Evolutionary conservation across 805 yeast genomes (phyloP).

Genomic region (Yamadazyma sp.): DNA sequence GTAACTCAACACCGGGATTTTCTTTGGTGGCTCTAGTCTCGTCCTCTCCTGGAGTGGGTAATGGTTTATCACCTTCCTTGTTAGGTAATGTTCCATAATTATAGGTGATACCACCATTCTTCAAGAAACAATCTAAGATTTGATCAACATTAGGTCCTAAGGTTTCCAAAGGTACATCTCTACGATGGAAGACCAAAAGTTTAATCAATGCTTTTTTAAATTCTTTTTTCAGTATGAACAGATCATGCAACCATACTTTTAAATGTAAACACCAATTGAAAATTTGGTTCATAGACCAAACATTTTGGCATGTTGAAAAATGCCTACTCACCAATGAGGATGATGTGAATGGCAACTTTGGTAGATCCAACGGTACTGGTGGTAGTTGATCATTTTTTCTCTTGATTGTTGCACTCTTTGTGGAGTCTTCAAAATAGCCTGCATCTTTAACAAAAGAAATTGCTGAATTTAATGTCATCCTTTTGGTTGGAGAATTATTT

Average conservation of each 20-base stretch:
- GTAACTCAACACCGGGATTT: constrained; percentile 16
- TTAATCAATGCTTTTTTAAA: constrained; percentile 51
- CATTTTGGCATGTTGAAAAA: constrained; percentile 43
- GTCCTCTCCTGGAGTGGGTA: constrained; percentile 10
- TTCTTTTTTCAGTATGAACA: constrained; percentile 47
- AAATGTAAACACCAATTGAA: constrained; percentile 55
- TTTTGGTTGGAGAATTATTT: constrained; percentile 15
- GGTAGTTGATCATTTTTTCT: constrained; percentile 32
- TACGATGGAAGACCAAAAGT: constrained; percentile 48
- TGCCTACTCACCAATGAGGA: constrained; percentile 47
- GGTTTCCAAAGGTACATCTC: constrained; percentile 48
- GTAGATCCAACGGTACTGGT: constrained; percentile 46
- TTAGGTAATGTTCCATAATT: constrained; percentile 15
- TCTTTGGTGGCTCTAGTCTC: constrained; percentile 8
- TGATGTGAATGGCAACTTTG: constrained; percentile 56
- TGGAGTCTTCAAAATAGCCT: constrained; percentile 7
- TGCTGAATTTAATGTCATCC: constrained; percentile 20
- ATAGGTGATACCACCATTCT: constrained; percentile 39
- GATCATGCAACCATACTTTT: constrained; percentile 52
- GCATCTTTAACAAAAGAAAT: constrained; percentile 35
- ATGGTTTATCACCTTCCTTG: constrained; percentile 10
- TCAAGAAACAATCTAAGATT: constrained; percentile 41
- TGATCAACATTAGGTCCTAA: constrained; percentile 50
- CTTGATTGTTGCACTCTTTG: constrained; percentile 6
- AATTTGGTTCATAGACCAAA: constrained; percentile 47